Conservation (phyloP, 2,329 filamentous ascomycete species). For the Rhynchosporium secalis region DNA sequence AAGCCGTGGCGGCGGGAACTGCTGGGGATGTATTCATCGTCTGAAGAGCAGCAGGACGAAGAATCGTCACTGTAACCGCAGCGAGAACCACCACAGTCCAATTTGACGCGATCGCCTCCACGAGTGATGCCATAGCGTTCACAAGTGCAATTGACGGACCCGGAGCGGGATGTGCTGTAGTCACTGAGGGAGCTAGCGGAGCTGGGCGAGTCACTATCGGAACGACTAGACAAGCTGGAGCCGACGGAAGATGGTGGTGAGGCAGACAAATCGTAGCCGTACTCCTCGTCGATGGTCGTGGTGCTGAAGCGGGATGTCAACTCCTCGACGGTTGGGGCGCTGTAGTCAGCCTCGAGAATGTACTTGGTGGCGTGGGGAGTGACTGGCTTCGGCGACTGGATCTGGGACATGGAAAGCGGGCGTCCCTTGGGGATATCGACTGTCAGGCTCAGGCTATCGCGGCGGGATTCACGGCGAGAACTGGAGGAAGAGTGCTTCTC, state of each 20-base stretch:
- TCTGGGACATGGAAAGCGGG: slow-evolving; percentile 83
- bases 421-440: slow-evolving; percentile 83
- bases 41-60: slow-evolving; percentile 68
- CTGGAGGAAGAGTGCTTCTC: slow-evolving; percentile 48
- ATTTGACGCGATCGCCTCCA: slow-evolving; percentile 87
- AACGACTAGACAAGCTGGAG: slow-evolving; percentile 70
- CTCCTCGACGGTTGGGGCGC: slow-evolving; percentile 71
- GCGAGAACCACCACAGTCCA: slow-evolving; percentile 88
- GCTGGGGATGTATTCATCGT: slow-evolving; percentile 59
- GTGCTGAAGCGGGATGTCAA: slow-evolving; percentile 73
- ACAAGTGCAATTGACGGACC: slow-evolving; percentile 81
- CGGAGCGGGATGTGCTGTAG: slow-evolving; percentile 77
- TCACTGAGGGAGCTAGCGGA: slow-evolving; percentile 66
- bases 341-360: slow-evolving; percentile 81
- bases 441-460: slow-evolving; percentile 49
- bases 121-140: slow-evolving; percentile 96
- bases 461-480: slow-evolving; percentile 43
- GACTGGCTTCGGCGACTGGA: slow-evolving; percentile 86
- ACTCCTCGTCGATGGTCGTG: slow-evolving; percentile 55
- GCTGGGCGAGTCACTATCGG: slow-evolving; percentile 71
- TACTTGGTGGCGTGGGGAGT: slow-evolving; percentile 84
- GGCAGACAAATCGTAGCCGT: slow-evolving; percentile 54
- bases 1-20: slow-evolving; percentile 64
- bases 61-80: slow-evolving; percentile 79
- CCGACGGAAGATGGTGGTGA: slow-evolving; percentile 68